Evolutionary conservation across 805 yeast genomes (phyloP), one percentile per base, ranked within the genome.

Genomic region (Jamesozyma lodderae): DNA sequence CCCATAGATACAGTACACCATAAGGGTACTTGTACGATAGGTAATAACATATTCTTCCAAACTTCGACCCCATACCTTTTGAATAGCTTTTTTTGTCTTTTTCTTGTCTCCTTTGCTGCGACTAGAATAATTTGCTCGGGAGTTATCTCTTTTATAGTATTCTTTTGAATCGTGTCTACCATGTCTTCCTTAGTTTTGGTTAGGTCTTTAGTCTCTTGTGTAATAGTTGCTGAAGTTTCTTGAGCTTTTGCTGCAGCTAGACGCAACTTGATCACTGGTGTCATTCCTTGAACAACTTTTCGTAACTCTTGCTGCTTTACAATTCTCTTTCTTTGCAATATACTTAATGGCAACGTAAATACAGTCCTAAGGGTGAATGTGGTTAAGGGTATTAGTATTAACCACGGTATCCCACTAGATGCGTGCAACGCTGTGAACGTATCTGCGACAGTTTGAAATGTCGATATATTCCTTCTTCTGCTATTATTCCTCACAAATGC

Each of bases 1-100:
- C 87, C 78, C 47, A 79, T 66, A 10, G 92, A 80, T 69, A 88
- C 67, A 2, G 80, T 67, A 2, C 87, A 69, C 94, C 96, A 88
- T 5, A 88, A 57, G 0, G 97, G 97, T 16, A 90, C 69, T 55
- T 88, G 97, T 14, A 84, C 73, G 0, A 77, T 62, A 1, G 96
- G 96, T 27, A 86, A 64, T 4, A 82, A 49, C 40, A 77, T 63
- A 50, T 82, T 78, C 57, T 87, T 88, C 86, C 94, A 88, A 41
- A 79, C 58, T 52, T 85, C 90, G 37, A 87, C 83, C 8, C 69
- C 65, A 51, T 80, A 68, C 38, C 73, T 69, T 45, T 71, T 72
- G 61, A 81, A 88, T n/a, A 88, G 64, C 35, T 57, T 57, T 48
- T 79, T 77, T 48, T 90, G 94, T 44, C 94, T 68, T 43, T 75